Base-by-base conservation (phyloP, 2,329 filamentous ascomycete genomes). In the Penicillium sp. region DNA sequence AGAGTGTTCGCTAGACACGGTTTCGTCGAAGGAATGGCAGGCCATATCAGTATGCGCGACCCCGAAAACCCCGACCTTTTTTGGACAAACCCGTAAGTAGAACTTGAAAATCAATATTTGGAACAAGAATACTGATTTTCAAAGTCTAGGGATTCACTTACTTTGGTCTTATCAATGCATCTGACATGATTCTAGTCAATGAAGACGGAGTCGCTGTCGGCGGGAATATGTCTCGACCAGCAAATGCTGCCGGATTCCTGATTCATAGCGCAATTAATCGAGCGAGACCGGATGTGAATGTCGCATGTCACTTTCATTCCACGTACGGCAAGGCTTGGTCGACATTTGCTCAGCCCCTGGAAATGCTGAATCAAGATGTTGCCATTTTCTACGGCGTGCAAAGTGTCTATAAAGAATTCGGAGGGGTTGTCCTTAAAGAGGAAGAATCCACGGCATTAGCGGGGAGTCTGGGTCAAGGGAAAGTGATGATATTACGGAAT, bases 371-470 rank as follows among this genome's bases (percentile, higher is more conserved):
- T 9, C 79, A 81, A 52, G 69, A 71, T 70, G 82, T 87, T 3
- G 84, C 83, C 67, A 85, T 84, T 64, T 82, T 91, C 61, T 83
- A 89, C 71, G 44, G 44, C 3, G 82, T 47, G 5, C 61, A 66
- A 10, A 54, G 57, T 9, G 63, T 67, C 4, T 64, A 67, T 23
- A 19, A 47, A 6, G 48, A 57, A 2, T 67, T 61, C 44, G 57
- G 58, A 0, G 63, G 65, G 0, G 60, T 65, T 3, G 86, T 88
- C 0, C 78, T 89, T 33, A 81, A 77, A 1, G 79, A 78, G n/a
- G 84, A 83, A 55, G 89, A 91, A 70, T 88, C 88, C 1, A 75
- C 81, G 63, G 78, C 82, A 42, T 85, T 91, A 61, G 88, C 88
- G 2, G 77, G 76, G 12, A 83, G 87, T 0, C 77, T 92, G 1